These are phyloP conservation scores for Pseudopyrenochaeta lycopersici DNA, from an alignment of 2,329 filamentous ascomycete species.

Conservation along the genomic window DNA sequence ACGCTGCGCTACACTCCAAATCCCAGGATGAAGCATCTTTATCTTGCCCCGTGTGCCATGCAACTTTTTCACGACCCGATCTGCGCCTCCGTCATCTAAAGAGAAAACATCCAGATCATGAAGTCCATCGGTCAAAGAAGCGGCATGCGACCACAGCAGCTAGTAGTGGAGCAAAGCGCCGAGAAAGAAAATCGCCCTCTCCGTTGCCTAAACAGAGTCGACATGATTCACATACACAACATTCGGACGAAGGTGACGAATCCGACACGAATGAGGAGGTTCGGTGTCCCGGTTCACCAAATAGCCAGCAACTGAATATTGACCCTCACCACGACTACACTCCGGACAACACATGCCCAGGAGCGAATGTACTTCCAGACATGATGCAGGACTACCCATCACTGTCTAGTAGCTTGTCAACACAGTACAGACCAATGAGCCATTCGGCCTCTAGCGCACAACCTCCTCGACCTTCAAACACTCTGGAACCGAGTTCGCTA, in stretches of 20 bases:
- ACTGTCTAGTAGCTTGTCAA: not conserved
- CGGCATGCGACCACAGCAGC: not conserved
- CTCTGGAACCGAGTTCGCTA: not conserved
- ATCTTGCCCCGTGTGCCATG: conserved; percentile 22
- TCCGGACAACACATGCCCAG: not conserved
- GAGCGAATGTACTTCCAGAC: not conserved
- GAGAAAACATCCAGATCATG: not conserved
- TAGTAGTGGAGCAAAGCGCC: not conserved
- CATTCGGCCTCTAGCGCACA: not conserved
- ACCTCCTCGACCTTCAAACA: not conserved
- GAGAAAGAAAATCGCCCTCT: not conserved
- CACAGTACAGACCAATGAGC: not conserved
- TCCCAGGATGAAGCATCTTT: conserved; percentile 16
- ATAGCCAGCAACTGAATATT: not conserved
- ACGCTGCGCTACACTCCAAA: conserved; percentile 24
- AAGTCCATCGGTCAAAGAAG: not conserved
- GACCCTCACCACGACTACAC: not conserved
- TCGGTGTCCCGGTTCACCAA: not conserved
- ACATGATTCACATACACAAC: not conserved
- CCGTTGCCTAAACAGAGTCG: not conserved
- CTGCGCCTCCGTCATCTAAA: conserved; percentile 29
- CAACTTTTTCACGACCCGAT: conserved; percentile 28
- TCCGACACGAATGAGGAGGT: not conserved
- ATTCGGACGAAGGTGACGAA: not conserved
- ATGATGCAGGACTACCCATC: not conserved